These are phyloP conservation scores for Mycosphaerella sp. DNA, from an alignment of 2,329 filamentous ascomycete species.

Conservation along the genomic window DNA sequence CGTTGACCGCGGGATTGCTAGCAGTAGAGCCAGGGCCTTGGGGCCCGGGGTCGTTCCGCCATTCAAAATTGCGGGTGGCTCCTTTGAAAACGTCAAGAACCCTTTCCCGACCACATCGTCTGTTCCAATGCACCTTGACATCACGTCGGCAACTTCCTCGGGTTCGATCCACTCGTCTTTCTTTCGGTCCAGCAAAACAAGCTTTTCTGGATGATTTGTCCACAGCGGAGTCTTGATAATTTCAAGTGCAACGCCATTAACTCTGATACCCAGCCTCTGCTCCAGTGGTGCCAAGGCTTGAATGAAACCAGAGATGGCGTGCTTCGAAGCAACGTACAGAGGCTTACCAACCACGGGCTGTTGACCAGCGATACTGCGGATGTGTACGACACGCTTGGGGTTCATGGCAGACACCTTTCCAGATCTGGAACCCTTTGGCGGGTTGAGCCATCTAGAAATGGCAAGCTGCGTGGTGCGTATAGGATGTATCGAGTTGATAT, in stretches of 20 bases:
- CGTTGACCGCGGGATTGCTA: constrained; percentile 38
- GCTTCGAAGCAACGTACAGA: constrained; percentile 44
- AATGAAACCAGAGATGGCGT: constrained; percentile 45
- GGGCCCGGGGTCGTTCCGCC: constrained; percentile 51
- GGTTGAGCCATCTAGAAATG: constrained; percentile 41
- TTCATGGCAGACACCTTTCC: constrained; percentile 36
- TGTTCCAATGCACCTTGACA: constrained; percentile 52
- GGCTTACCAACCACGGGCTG: constrained; percentile 35
- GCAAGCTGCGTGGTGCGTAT: constrained; percentile 45
- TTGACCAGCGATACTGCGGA: constrained; percentile 43
- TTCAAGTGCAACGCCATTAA: constrained; percentile 56
- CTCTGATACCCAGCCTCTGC: constrained; percentile 46
- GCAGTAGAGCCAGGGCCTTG: constrained; percentile 37
- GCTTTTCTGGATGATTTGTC: constrained; percentile 57
- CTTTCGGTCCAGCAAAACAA: constrained; percentile 45
- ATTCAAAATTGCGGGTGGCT: constrained; percentile 46
- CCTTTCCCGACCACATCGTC: constrained; percentile 44
- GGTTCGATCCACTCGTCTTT: constrained; percentile 54
- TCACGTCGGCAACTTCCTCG: constrained; percentile 55
- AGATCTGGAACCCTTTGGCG: constrained; percentile 18
- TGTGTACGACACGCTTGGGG: constrained; percentile 43
- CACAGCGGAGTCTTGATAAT: constrained; percentile 57
- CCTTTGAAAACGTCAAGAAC: constrained; percentile 52
- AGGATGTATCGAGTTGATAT: constrained; percentile 46
- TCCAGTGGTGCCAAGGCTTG: constrained; percentile 49